These are phyloP conservation scores for Zygnema cylindricum DNA, from an alignment of 139 green algal species.

Conservation along the genomic window DNA sequence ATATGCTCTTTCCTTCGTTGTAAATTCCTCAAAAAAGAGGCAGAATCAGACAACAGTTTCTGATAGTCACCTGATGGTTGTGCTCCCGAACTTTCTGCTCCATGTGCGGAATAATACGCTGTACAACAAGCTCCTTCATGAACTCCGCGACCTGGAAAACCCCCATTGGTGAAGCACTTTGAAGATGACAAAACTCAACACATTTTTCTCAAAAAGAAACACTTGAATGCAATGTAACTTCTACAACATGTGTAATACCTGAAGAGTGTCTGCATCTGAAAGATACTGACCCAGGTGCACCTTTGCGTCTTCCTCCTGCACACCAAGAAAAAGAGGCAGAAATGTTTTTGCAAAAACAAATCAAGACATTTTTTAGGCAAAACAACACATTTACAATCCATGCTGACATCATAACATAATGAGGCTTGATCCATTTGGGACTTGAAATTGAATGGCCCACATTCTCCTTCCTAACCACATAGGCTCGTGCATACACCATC, in stretches of 20 bases:
- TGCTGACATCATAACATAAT: no score
- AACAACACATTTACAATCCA: no score
- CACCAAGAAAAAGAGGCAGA: neutral
- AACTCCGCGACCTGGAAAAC: conserved; percentile 54
- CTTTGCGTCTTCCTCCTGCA: neutral
- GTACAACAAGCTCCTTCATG: conserved; percentile 50
- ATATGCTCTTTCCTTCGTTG: neutral
- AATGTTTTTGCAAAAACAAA: no score
- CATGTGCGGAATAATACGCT: conserved; percentile 74
- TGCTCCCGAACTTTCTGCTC: conserved; percentile 74
- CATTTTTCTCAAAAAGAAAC: no score
- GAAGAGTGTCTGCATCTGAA: neutral
- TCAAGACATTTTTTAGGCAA: no score
- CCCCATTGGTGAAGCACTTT: no score
- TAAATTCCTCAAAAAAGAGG: neutral
- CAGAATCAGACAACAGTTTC: no score
- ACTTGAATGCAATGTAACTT: conserved; percentile 13
- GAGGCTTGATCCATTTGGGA: no score
- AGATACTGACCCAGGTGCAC: neutral
- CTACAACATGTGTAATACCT: conserved; percentile 5
- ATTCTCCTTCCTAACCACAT: no score
- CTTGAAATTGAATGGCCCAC: no score
- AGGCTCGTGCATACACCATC: no score
- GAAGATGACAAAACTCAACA: no score
- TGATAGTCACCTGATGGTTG: conserved; percentile 66